Conservation (phyloP, 208 protist genomes). For the Naegleria gruberi region DNA sequence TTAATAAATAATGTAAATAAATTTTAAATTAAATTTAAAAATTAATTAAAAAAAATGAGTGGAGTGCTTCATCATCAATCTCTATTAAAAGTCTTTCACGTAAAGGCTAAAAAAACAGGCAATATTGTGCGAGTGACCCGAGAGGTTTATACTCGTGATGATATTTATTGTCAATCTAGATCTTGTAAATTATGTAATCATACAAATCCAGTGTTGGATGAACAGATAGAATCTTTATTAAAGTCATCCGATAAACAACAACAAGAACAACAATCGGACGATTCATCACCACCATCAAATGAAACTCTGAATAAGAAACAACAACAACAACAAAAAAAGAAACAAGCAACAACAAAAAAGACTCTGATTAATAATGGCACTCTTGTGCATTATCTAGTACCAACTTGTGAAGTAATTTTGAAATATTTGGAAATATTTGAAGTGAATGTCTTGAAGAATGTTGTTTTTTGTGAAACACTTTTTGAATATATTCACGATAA, state of each 20-base stretch:
- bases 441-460: neutral
- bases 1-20: too few relatives aligned
- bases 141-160: slow-evolving; percentile 41
- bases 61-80: too few relatives aligned
- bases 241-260: neutral
- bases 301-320: neutral
- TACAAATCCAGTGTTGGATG: neutral
- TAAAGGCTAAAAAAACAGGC: slow-evolving; percentile 14
- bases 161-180: slow-evolving; percentile 31
- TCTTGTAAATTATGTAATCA: slow-evolving; percentile 26
- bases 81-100: neutral
- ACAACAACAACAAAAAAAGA: neutral
- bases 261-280: neutral
- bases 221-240: neutral
- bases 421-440: slow-evolving; percentile 17
- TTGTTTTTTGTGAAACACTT: slow-evolving; percentile 11
- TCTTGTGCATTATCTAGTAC: neutral
- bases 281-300: neutral
- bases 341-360: neutral
- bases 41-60: too few relatives aligned
- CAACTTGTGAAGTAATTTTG: neutral
- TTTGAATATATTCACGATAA: neutral
- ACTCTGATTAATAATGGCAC: neutral
- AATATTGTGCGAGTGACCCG: slow-evolving; percentile 26
- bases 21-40: too few relatives aligned